These are phyloP conservation scores for Russula virescens DNA, from an alignment of 768 basidiomycete genomes.

Conservation along the genomic window DNA sequence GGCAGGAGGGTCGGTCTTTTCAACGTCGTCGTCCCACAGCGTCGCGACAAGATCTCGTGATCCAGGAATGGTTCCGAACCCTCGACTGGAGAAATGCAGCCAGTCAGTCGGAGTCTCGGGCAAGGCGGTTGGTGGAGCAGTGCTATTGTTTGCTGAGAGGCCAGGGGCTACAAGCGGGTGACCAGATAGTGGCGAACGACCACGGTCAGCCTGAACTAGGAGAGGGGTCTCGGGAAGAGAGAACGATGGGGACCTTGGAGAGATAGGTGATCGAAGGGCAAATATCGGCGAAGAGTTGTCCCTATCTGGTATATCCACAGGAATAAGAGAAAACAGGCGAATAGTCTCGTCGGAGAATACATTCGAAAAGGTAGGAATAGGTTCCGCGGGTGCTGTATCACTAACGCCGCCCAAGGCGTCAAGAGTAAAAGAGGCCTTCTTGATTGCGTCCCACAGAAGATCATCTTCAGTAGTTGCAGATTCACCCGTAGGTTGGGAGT, in stretches of 20 bases:
- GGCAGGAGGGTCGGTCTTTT: constrained; percentile 41
- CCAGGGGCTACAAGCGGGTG: constrained; percentile 11
- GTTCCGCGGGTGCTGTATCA: constrained; percentile 30
- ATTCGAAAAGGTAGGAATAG: constrained; percentile 38
- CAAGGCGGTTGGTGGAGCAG: constrained; percentile 28
- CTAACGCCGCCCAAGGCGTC: constrained; percentile 24
- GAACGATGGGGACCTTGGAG: constrained; percentile 26
- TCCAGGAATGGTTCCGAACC: constrained; percentile 44
- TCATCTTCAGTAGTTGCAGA: constrained; percentile 34
- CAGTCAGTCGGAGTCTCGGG: constrained; percentile 46
- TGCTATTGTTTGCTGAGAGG: constrained; percentile 29
- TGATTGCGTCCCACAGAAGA: constrained; percentile 52
- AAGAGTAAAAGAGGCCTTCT: constrained; percentile 30
- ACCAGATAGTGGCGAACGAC: constrained; percentile 2
- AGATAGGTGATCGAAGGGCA: constrained; percentile 32
- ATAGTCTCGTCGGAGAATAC: constrained; percentile 70
- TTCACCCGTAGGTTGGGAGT: constrained; percentile 30
- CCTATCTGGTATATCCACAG: constrained; percentile 36
- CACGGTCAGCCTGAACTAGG: constrained; percentile 6
- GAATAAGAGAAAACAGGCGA: constrained; percentile 43
- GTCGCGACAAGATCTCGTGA: constrained; percentile 48
- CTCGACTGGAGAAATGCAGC: constrained; percentile 60
- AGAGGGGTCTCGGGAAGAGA: constrained; percentile 14
- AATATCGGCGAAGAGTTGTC: constrained; percentile 27
- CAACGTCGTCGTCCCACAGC: constrained; percentile 54